Evolutionary conservation across 495 filamentous ascomycete species (phyloP).

Genomic region (Talaromyces adpressus): DNA sequence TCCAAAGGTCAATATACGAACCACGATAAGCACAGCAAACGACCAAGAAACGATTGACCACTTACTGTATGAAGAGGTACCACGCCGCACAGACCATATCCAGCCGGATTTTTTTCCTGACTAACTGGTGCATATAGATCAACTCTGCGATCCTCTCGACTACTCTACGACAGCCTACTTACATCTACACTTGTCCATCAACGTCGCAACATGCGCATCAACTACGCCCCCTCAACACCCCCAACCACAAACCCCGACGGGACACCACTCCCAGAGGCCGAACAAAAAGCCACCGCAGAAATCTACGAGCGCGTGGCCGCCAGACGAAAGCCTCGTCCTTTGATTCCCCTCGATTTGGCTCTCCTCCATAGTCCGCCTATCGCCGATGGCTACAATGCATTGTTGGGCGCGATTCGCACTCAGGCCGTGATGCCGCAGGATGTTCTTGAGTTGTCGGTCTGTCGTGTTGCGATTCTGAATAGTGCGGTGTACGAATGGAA

Average conservation of each 20-base stretch:
- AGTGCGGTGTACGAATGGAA: slow-evolving; percentile 73
- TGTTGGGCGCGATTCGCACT: slow-evolving; percentile 68
- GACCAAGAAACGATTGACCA: no score
- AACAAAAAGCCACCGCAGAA: slow-evolving; percentile 24
- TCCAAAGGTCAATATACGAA: no score
- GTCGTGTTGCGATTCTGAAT: slow-evolving; percentile 67
- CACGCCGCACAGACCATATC: neutral
- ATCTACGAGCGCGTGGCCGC: slow-evolving; percentile 56
- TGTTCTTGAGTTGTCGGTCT: slow-evolving; percentile 66
- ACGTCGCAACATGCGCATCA: slow-evolving; percentile 55
- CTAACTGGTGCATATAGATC: neutral
- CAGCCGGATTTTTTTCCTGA: neutral
- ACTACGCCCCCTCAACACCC: slow-evolving; percentile 58
- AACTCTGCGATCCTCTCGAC: neutral
- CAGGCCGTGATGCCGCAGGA: slow-evolving; percentile 51
- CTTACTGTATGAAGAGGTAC: neutral
- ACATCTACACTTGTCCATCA: neutral
- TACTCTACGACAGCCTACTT: neutral
- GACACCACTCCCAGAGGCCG: slow-evolving; percentile 11
- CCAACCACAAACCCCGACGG: slow-evolving; percentile 33
- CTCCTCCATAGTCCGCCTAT: slow-evolving; percentile 67
- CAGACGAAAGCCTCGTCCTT: slow-evolving; percentile 54
- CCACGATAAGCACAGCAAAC: no score
- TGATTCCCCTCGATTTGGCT: slow-evolving; percentile 65
- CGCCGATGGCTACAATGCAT: slow-evolving; percentile 75